These are phyloP conservation scores for Astrothelium macrocarpum DNA, from an alignment of 495 filamentous ascomycete genomes.

Conservation along the genomic window DNA sequence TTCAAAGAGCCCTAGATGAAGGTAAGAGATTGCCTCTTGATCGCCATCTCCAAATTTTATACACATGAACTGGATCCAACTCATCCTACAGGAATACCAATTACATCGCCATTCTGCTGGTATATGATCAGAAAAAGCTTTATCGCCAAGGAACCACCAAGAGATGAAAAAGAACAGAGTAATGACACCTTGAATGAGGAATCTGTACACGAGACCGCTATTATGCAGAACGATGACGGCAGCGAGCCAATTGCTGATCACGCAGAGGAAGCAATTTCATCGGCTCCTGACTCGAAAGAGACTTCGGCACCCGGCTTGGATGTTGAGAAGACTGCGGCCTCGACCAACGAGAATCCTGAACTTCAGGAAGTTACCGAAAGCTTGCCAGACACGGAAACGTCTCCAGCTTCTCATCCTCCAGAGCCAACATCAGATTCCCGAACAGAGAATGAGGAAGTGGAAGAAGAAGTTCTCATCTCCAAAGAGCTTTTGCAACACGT, in stretches of 20 bases:
- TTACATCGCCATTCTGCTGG: slow-evolving; percentile 86
- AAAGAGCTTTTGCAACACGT: slow-evolving; percentile 63
- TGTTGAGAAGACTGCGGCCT: not conserved
- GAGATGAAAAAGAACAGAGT: not conserved
- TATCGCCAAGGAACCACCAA: not conserved
- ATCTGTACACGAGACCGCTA: not conserved
- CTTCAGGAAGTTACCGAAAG: not conserved
- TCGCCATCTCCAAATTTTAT: not conserved
- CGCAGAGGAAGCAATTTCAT: not conserved
- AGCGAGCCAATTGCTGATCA: not conserved
- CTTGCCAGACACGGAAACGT: not conserved
- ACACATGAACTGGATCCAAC: not conserved
- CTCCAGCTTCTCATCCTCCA: not conserved
- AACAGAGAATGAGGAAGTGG: not conserved
- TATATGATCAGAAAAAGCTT: not conserved
- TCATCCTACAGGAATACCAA: slow-evolving; percentile 58
- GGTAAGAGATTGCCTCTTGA: slow-evolving; percentile 37
- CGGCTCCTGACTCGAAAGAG: not conserved
- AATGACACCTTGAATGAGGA: not conserved
- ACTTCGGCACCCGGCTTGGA: not conserved
- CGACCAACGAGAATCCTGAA: not conserved
- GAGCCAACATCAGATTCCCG: not conserved
- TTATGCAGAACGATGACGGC: not conserved
- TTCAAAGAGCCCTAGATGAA: slow-evolving; percentile 85
- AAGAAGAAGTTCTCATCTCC: slow-evolving; percentile 35